A percentile compares a stretch with the other conserved stretches of the same genome.
Evolutionary conservation across 2,329 filamentous ascomycete species (phyloP).

Genomic region (Claviceps fusiformis): DNA sequence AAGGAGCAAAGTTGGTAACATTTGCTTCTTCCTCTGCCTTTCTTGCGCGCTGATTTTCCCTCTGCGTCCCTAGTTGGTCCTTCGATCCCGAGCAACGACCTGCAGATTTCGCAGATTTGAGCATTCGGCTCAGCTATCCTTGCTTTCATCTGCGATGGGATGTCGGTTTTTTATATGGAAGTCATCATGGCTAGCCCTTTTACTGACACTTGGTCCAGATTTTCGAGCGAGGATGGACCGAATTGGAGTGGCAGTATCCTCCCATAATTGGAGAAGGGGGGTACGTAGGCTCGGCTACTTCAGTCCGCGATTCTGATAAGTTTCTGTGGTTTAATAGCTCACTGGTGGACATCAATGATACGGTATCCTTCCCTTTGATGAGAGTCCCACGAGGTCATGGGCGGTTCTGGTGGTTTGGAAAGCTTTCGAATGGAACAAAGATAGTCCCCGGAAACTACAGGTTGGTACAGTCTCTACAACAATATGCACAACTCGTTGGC

Average conservation of each 20-base stretch:
- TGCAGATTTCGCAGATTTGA: conserved; percentile 19
- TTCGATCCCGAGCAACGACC: conserved; percentile 16
- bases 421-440: conserved; percentile 26
- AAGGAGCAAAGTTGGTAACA: conserved; percentile 3
- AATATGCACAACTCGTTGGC: not conserved
- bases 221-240: conserved; percentile 24
- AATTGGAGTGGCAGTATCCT: conserved; percentile 28
- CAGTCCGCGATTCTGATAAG: conserved; percentile 6
- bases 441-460: conserved; percentile 28
- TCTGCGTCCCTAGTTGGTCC: conserved; percentile 15
- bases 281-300: conserved; percentile 30
- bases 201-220: conserved; percentile 15
- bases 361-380: conserved; percentile 23
- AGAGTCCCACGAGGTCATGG: conserved; percentile 19
- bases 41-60: not conserved
- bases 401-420: conserved; percentile 29
- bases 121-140: conserved; percentile 17
- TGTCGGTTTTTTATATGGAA: conserved; percentile 12
- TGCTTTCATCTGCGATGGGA: conserved; percentile 24
- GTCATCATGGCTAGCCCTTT: not conserved
- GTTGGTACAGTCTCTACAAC: conserved; percentile 9
- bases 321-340: conserved; percentile 1
- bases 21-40: not conserved
- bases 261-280: conserved; percentile 22
- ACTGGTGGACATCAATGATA: conserved; percentile 20